These are phyloP conservation scores for Antitrichia curtipendula DNA, from an alignment of 225 moss, liverwort and hornwort genomes.

Conservation along the genomic window DNA sequence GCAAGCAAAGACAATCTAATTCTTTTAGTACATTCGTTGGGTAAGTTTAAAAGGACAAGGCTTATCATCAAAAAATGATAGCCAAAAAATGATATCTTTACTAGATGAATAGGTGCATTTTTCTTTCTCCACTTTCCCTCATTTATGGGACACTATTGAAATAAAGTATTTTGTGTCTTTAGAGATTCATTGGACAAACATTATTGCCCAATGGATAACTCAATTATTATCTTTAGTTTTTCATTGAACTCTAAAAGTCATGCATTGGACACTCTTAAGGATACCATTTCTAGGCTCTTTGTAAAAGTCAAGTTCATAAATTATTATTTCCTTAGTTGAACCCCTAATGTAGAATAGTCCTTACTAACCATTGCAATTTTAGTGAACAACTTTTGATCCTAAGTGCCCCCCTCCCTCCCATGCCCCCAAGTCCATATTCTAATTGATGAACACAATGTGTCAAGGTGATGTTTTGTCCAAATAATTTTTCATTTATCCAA, in stretches of 20 bases:
- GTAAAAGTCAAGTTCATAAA: not conserved
- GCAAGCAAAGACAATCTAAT: not conserved
- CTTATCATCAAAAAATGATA: not conserved
- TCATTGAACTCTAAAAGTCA: not conserved
- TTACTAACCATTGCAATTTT: not conserved
- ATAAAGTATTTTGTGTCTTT: not conserved
- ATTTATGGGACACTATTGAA: no score
- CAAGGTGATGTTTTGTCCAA: not conserved
- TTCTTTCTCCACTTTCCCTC: not conserved
- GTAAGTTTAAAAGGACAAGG: not conserved
- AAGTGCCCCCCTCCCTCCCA: no score
- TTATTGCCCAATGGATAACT: not conserved
- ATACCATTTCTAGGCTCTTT: not conserved
- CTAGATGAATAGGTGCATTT: not conserved
- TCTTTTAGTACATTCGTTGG: not conserved
- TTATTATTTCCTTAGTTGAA: no score
- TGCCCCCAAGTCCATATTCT: no score
- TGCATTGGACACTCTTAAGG: no score
- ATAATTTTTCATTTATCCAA: not conserved
- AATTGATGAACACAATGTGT: not conserved
- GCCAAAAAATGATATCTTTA: not conserved
- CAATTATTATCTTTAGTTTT: no score
- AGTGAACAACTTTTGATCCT: not conserved
- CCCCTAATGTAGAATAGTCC: rapidly evolving
- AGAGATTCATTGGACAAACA: rapidly evolving